Conservation (phyloP, 1,284 basidiomycete genomes). For the Farysia itapuensis region DNA sequence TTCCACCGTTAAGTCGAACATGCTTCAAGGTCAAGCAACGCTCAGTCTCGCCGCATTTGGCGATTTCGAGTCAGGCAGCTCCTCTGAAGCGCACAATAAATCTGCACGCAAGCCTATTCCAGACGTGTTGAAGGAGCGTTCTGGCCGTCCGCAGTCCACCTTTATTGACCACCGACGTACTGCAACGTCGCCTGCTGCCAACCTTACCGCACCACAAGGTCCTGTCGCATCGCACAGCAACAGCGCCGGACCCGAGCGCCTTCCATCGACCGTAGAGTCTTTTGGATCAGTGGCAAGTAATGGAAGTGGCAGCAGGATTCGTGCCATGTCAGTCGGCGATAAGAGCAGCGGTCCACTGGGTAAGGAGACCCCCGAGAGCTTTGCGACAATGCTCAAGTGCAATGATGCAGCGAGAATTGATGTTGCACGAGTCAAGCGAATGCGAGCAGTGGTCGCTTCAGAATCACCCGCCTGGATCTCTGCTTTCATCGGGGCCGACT, state of each 20-base stretch:
- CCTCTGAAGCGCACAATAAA: conserved; percentile 12
- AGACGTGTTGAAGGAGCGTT: conserved; percentile 12
- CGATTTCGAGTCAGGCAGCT: conserved; percentile 1
- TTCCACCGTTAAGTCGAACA: conserved; percentile 79
- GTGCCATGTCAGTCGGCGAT: conserved; percentile 30
- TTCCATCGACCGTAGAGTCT: conserved; percentile 25
- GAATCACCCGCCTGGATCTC: conserved; percentile 75
- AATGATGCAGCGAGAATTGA: conserved; percentile 34
- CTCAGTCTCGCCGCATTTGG: conserved; percentile 64
- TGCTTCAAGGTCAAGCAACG: conserved; percentile 78
- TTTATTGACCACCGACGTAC: conserved; percentile 6
- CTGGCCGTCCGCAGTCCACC: conserved; percentile 10
- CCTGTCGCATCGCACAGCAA: conserved; percentile 11
- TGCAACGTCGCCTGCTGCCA: conserved; percentile 13
- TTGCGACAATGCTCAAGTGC: conserved; percentile 43
- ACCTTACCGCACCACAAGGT: conserved; percentile 4
- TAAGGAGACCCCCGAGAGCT: conserved; percentile 37
- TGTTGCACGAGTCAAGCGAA: conserved; percentile 33
- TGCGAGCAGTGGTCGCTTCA: conserved; percentile 51
- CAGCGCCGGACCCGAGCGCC: too few species aligned
- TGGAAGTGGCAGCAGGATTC: conserved; percentile 6
- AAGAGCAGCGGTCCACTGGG: conserved; percentile 15
- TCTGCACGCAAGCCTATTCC: conserved; percentile 30
- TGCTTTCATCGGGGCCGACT: conserved; percentile 71
- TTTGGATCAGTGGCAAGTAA: conserved; percentile 22